phyloP scores from a whole-genome alignment of 768 basidiomycete species.

The Phaffia tasmanica region DNA sequence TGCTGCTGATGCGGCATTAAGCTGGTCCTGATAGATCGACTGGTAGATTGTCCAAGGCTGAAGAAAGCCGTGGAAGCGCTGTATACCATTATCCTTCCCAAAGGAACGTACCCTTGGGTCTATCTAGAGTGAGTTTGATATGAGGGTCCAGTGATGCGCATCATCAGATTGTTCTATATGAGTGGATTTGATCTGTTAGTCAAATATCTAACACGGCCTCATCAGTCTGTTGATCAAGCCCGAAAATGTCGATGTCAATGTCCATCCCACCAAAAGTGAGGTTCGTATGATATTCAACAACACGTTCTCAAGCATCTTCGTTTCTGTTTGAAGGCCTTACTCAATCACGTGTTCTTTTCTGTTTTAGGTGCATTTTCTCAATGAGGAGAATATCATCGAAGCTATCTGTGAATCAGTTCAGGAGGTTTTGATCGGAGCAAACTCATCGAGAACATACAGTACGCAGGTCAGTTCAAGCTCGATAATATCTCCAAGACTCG shows the following conservation, averaged over 20 bases:
- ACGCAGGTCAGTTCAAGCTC: conserved; percentile 37
- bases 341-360: background rate
- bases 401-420: conserved; percentile 64
- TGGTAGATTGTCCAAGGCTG: conserved; percentile 78
- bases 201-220: conserved; percentile 4
- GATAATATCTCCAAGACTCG: background rate
- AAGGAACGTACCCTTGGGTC: conserved; percentile 80
- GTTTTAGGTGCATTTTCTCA: conserved; percentile 60
- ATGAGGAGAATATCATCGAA: conserved; percentile 77
- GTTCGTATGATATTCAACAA: conserved; percentile 34
- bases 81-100: conserved; percentile 74
- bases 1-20: background rate
- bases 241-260: conserved; percentile 84
- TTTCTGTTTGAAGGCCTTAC: background rate
- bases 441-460: conserved; percentile 40
- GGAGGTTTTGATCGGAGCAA: conserved; percentile 47
- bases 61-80: conserved; percentile 76
- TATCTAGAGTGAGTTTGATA: conserved; percentile 63
- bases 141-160: background rate
- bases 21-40: conserved; percentile 51
- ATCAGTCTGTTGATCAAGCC: conserved; percentile 70
- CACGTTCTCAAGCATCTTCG: background rate
- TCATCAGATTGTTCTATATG: background rate
- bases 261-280: conserved; percentile 94
- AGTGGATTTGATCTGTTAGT: too few relatives aligned